Evolutionary conservation across 2,329 filamentous ascomycete species (phyloP).

Genomic region (Trematosphaeria pertusa): DNA sequence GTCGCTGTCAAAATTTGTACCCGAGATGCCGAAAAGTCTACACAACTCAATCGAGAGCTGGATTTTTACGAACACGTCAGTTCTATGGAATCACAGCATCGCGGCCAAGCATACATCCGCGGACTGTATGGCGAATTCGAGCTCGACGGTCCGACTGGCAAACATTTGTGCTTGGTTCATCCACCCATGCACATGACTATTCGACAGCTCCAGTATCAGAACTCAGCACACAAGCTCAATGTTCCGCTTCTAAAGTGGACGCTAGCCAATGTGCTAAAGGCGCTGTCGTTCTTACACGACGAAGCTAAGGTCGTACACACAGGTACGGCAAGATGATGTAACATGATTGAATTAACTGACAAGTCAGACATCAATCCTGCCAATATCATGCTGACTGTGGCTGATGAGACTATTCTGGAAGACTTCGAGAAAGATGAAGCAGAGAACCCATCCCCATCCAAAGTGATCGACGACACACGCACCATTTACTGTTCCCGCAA

Average conservation of each 20-base stretch:
- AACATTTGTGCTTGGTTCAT: constrained; percentile 34
- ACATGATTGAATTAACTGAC: constrained; percentile 16
- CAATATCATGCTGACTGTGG: constrained; percentile 51
- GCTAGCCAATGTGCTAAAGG: constrained; percentile 48
- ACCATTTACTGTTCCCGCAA: constrained; percentile 28
- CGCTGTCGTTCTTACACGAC: constrained; percentile 54
- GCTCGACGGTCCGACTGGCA: constrained; percentile 25
- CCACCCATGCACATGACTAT: constrained; percentile 39
- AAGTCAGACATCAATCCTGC: constrained; percentile 52
- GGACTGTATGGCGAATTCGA: constrained; percentile 28
- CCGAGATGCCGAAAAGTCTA: constrained; percentile 17
- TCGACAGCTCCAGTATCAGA: constrained; percentile 30
- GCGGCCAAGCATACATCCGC: constrained; percentile 28
- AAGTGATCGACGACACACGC: constrained; percentile 38
- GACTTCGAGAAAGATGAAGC: constrained; percentile 47
- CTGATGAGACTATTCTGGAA: constrained; percentile 46
- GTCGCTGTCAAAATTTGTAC: constrained; percentile 31
- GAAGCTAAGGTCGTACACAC: constrained; percentile 57
- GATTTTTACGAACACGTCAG: constrained; percentile 34
- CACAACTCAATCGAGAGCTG: constrained; percentile 28
- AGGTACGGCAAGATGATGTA: constrained; percentile 38
- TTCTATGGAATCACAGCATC: constrained; percentile 30
- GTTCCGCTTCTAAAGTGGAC: constrained; percentile 28
- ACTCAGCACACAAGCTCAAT: constrained; percentile 24
- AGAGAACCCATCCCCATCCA: constrained; percentile 47